These are phyloP conservation scores for Zhuliangozyma blackwelliae DNA, from an alignment of 1,139 yeast species.

Conservation along the genomic window DNA sequence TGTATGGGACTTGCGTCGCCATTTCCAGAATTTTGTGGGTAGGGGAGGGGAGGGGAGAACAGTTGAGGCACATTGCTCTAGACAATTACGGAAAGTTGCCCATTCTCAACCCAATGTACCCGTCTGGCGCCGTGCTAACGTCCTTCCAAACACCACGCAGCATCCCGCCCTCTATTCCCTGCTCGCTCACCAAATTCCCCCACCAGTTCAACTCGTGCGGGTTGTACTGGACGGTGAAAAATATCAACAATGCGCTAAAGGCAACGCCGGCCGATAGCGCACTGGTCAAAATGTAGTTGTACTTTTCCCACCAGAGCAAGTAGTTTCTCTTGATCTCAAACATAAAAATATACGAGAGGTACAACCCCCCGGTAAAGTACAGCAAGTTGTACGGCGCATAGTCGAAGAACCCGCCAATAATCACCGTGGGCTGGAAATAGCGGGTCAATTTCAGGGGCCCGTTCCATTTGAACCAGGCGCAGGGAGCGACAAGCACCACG, in stretches of 20 bases:
- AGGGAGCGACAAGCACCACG: slow-evolving; percentile 23
- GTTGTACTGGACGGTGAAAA: slow-evolving; percentile 51
- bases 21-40: too few species aligned
- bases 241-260: slow-evolving; percentile 50
- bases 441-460: slow-evolving; percentile 27
- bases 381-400: slow-evolving; percentile 55
- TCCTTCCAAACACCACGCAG: slow-evolving; percentile 27
- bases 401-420: slow-evolving; percentile 42
- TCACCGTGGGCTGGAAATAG: slow-evolving; percentile 45
- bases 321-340: slow-evolving; percentile 46
- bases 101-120: slow-evolving; percentile 41
- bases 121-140: slow-evolving; percentile 34
- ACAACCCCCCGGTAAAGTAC: slow-evolving; percentile 51
- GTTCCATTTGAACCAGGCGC: slow-evolving; percentile 24
- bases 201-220: slow-evolving; percentile 48
- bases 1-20: too few species aligned
- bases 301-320: slow-evolving; percentile 59
- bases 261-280: slow-evolving; percentile 62
- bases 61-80: too few species aligned
- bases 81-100: slow-evolving; percentile 28
- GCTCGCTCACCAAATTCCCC: slow-evolving; percentile 49
- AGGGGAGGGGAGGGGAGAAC: too few species aligned
- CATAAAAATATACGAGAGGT: slow-evolving; percentile 49
- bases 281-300: slow-evolving; percentile 56
- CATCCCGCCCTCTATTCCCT: slow-evolving; percentile 39